Evolutionary conservation across 352 stramenopile species (phyloP), one percentile per base, ranked within the genome.

Genomic region (Phytophthora citricola): DNA sequence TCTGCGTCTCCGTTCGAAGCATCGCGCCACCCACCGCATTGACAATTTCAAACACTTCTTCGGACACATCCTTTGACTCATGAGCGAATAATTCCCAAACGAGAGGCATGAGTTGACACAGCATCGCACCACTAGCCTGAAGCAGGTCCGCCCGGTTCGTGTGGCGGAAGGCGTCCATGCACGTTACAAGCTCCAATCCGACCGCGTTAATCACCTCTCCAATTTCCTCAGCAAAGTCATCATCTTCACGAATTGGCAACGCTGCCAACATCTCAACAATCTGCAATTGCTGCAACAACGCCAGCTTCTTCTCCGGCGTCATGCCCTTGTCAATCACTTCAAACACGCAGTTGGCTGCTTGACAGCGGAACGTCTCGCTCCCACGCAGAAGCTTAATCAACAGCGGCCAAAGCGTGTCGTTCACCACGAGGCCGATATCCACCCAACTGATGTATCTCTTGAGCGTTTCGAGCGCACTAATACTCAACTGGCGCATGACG

Each of bases 361-460:
- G 71, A 32, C 87, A 93, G 9, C 86, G 83, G 40, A 94, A 72
- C 54, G 64, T 59, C 36, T 78, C 72, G 47, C 76, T 87, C 29
- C 88, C 81, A 17, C 67, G 60, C 50, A 96, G 71, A 53, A 94
- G 68, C 54, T 91, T 81, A 38, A 92, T 83, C 1, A 96, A 61
- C 50, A 94, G 46, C 41, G 89, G 89, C 44, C 93, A 76, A 27
- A 95, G 84, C 38, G 79, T 85, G 55, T 94, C 85, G 69, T 95
- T 95, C 14, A 95, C 83, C 45, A 96, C 76, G 4, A 96, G 78
- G 8, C 49, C 52, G 43, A 96, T 92, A 58, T 95, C 89, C 44
- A 95, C 89, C 89, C 89, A 96, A 47, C 81, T 79, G 45, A 95
- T 94, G 69, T 94, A 96, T 17, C 85, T 78, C 69, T 94, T 89